Evolutionary conservation across 108 stramenopile genomes (phyloP), one percentile per base, ranked within the genome.

Genomic region (Skeletonema marinoi): DNA sequence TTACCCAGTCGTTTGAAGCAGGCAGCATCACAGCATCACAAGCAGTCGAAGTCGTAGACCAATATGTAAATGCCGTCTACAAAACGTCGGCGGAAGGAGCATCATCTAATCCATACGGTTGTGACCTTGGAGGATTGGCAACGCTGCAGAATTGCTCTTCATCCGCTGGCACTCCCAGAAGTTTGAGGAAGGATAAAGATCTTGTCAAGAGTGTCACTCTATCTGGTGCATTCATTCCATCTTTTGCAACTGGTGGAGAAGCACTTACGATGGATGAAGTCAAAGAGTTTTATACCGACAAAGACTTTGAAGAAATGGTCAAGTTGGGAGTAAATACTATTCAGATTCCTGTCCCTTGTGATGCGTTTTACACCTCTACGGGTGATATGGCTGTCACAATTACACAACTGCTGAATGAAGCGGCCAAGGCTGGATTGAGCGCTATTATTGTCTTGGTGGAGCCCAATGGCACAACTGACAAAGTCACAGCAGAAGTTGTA

Each of bases 261-360:
- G 14, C 60, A 7, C 70, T 89, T 25, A 62, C 87, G 16, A 58
- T 85, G 72, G 68, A 86, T 10, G 61, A 94, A 36, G 77, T 68
- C 5, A 50, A 66, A 19, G 63, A 76, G 0, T 86, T 88, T 44
- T 90, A 93, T 51, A 46, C 80, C 8, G 11, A 39, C 12, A 29
- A 76, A 19, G 92, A 93, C 41, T 93, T 93, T 74, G 19, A 66
- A 5, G 84, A 88, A 17, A 93, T 93, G 89, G 72, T 60, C 3
- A 25, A 73, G 3, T 59, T 87, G 41, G 90, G 90, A 21, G 69
- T 93, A 19, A 93, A 93, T 78, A 78, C 89, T 29, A 88, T 93
- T 32, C 89, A 85, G 65, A 85, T 93, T 73, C 84, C 85, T 30
- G 82, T 94, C 1, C 87, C 87, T 14, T 68, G 72, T 19, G 38